Evolutionary conservation across 2,329 filamentous ascomycete genomes (phyloP).

Genomic region (Xylogone sp.): DNA sequence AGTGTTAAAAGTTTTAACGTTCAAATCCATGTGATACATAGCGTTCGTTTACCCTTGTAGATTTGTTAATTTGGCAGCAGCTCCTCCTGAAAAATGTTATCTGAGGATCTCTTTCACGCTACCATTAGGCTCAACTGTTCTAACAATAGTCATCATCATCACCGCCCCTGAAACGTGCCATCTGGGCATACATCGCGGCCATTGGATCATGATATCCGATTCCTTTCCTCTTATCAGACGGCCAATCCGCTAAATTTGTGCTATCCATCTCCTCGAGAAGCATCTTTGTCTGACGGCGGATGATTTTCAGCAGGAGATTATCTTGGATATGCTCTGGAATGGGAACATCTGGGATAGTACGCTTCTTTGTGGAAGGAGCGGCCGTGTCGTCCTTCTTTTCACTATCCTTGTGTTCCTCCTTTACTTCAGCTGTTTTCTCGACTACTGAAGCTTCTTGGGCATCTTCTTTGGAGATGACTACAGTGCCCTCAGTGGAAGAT

Average conservation of each 20-base stretch:
- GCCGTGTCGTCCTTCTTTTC: too few species aligned
- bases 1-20: too few species aligned
- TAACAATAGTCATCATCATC: too few species aligned
- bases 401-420: background rate
- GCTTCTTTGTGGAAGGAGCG: conserved; percentile 5
- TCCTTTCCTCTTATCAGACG: background rate
- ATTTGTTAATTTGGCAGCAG: too few species aligned
- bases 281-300: conserved; percentile 14
- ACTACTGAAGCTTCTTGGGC: background rate
- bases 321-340: conserved; percentile 15
- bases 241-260: conserved; percentile 10
- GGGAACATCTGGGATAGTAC: conserved; percentile 10
- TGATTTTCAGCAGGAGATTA: conserved; percentile 17
- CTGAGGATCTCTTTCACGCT: too few species aligned
- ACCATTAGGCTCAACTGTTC: too few species aligned
- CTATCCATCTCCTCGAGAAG: conserved; percentile 24
- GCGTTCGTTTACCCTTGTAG: too few species aligned
- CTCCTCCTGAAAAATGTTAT: too few species aligned
- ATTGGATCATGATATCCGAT: too few species aligned
- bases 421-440: background rate
- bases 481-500: background rate
- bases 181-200: too few species aligned
- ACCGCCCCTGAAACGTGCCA: too few species aligned
- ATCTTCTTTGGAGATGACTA: background rate
- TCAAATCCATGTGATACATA: too few species aligned